phyloP scores from a whole-genome alignment of 202 grass and related monocot genomes.

The Zoysia matrella region DNA sequence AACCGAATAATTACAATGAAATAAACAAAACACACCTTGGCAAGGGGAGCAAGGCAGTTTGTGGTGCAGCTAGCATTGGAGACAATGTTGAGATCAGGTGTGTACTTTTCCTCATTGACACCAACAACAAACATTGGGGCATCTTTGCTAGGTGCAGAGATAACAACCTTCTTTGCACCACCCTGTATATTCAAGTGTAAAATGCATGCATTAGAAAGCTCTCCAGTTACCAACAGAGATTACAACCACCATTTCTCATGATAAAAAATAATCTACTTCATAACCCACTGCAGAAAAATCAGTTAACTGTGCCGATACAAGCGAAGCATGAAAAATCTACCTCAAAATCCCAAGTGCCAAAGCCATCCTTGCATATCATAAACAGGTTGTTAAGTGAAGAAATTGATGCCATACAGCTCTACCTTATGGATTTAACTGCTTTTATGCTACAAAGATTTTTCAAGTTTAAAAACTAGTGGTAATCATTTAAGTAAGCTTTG shows the following conservation, averaged over 20 bases:
- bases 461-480: not conserved
- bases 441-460: not conserved
- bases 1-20: not conserved
- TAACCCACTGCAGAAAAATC: not conserved
- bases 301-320: no score
- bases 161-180: slow-evolving; percentile 62
- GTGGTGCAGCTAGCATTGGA: slow-evolving; percentile 98
- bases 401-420: not conserved
- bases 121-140: slow-evolving; percentile 93
- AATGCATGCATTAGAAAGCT: not conserved
- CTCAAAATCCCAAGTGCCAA: not conserved
- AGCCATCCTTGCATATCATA: not conserved
- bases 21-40: slow-evolving; percentile 52
- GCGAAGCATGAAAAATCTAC: not conserved
- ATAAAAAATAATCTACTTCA: not conserved
- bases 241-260: not conserved
- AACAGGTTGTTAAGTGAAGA: not conserved
- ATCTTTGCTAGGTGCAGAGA: slow-evolving; percentile 75
- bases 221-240: not conserved
- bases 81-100: slow-evolving; percentile 73
- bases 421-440: not conserved
- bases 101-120: slow-evolving; percentile 89
- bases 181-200: slow-evolving; percentile 49
- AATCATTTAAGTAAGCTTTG: not conserved
- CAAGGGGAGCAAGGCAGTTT: slow-evolving; percentile 20